Evolutionary conservation across 495 filamentous ascomycete species (phyloP).

Genomic region (Penicillium herquei): DNA sequence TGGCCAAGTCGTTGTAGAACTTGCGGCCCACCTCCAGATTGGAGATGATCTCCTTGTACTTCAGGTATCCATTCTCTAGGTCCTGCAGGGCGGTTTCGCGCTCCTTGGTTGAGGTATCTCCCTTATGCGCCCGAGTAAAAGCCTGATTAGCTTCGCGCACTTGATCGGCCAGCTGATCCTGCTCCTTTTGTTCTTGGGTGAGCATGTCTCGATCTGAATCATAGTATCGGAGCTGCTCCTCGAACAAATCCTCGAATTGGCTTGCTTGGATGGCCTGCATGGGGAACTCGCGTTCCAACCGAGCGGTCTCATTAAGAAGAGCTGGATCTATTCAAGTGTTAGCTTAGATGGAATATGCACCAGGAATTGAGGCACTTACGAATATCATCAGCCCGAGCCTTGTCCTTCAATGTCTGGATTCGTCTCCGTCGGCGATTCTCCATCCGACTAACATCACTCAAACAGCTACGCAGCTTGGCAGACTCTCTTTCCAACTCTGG

Average conservation of each 20-base stretch:
- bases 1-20: conserved; percentile 94
- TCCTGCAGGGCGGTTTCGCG: conserved; percentile 83
- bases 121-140: conserved; percentile 67
- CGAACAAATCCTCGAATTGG: conserved; percentile 90
- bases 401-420: conserved; percentile 71
- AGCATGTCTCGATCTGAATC: conserved; percentile 70
- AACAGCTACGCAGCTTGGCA: conserved; percentile 64
- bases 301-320: conserved; percentile 76
- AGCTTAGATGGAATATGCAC: neutral
- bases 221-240: conserved; percentile 76
- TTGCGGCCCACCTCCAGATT: conserved; percentile 88
- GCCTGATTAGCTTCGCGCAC: conserved; percentile 72
- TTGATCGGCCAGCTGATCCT: conserved; percentile 65
- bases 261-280: conserved; percentile 79
- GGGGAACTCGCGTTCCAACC: conserved; percentile 80
- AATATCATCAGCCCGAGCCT: conserved; percentile 85
- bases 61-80: conserved; percentile 88
- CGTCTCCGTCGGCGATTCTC: conserved; percentile 75
- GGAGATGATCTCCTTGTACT: conserved; percentile 89
- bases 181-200: conserved; percentile 69
- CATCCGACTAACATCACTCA: conserved; percentile 80
- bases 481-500: conserved; percentile 77
- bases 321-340: conserved; percentile 49
- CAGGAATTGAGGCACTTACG: conserved; percentile 45
- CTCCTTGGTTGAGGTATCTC: conserved; percentile 71